phyloP scores from a whole-genome alignment of 345 rosid species.

The Citrus inodora region DNA sequence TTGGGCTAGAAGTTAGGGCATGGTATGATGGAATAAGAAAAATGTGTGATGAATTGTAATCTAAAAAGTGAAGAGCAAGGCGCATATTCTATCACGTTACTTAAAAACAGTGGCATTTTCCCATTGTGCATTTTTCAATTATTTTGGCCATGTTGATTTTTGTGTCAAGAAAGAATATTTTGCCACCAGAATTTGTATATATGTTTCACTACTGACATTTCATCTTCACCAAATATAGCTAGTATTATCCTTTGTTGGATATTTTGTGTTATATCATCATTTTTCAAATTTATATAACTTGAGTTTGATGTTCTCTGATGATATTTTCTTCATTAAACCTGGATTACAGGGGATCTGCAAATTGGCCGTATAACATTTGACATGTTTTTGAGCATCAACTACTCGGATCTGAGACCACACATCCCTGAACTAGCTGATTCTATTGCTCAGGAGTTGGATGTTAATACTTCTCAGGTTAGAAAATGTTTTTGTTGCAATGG shows the following conservation, averaged over 20 bases:
- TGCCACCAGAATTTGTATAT: conserved; percentile 1
- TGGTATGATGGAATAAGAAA: neutral
- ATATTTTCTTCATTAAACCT: conserved; percentile 14
- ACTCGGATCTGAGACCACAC: conserved; percentile 54
- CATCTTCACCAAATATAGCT: neutral
- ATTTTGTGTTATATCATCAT: neutral
- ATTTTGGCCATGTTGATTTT: neutral
- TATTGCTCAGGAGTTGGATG: conserved; percentile 51
- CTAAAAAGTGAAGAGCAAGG: neutral
- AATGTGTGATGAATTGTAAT: neutral
- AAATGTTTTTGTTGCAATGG: conserved; percentile 1
- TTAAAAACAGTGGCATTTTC: neutral
- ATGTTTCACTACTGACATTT: neutral
- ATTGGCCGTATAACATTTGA: conserved; percentile 65
- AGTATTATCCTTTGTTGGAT: neutral
- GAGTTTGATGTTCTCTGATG: conserved; percentile 7
- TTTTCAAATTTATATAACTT: neutral
- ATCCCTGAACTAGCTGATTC: conserved; percentile 38
- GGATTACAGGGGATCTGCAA: conserved; percentile 37
- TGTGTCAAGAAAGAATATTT: neutral
- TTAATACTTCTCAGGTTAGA: conserved; percentile 64
- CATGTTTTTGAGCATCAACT: conserved; percentile 46
- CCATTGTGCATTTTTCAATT: neutral
- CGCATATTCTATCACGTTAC: neutral
- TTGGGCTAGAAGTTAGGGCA: neutral